Percentiles rank a stretch among this genome's conserved stretches.
Conservation (phyloP, 768 basidiomycete genomes). For the Peribolospora kevripleyi region DNA sequence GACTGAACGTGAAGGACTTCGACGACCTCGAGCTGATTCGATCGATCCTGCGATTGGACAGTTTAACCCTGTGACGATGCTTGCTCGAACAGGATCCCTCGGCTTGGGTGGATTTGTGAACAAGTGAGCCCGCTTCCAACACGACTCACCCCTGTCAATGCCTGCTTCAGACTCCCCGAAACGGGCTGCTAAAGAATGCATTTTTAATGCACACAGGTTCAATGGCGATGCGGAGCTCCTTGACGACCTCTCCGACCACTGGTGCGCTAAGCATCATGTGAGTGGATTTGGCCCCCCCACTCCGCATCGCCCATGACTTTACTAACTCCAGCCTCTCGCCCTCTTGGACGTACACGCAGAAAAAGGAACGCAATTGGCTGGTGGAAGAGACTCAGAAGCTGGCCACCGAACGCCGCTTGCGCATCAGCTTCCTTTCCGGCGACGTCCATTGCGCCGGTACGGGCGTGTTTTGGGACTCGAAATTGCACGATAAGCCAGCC, state of each 20-base stretch:
- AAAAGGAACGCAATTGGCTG: constrained; percentile 80
- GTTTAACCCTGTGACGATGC: constrained; percentile 55
- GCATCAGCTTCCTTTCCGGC: constrained; percentile 69
- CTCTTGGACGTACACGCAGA: constrained; percentile 8
- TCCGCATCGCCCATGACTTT: not conserved
- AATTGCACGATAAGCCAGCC: constrained; percentile 20
- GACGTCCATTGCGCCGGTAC: constrained; percentile 86
- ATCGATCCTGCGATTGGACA: constrained; percentile 12
- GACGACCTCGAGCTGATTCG: not conserved
- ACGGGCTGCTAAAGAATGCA: too few relatives aligned
- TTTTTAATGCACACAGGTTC: constrained; percentile 4
- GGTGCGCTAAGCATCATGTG: constrained; percentile 4
- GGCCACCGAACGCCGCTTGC: constrained; percentile 34
- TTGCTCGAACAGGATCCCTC: constrained; percentile 42
- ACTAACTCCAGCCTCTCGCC: too few relatives aligned
- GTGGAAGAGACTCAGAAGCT: constrained; percentile 51
- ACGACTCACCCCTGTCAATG: constrained; percentile 28
- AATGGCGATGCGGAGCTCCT: constrained; percentile 47
- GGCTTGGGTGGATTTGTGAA: constrained; percentile 42
- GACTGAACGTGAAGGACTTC: not conserved
- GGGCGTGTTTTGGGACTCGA: constrained; percentile 18
- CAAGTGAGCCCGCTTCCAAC: constrained; percentile 10
- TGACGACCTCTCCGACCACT: constrained; percentile 41
- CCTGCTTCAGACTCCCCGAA: too few relatives aligned
- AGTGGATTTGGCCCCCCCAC: too few relatives aligned